These are phyloP conservation scores for Apiotrichum porosum DNA, from an alignment of 1,284 basidiomycete genomes.

Conservation along the genomic window DNA sequence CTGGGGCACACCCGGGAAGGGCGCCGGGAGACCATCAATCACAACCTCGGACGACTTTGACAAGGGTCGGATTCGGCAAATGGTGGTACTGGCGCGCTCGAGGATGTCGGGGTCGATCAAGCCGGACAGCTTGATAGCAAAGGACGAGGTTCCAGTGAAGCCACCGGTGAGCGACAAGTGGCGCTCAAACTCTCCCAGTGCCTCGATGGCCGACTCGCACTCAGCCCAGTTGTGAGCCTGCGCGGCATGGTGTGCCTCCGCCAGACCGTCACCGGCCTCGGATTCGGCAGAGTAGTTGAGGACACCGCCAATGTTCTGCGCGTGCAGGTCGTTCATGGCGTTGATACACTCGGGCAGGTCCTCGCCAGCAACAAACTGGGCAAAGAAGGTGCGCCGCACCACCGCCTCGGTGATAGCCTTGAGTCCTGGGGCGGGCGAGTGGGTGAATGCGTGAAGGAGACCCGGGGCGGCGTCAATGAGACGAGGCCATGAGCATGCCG, in stretches of 20 bases:
- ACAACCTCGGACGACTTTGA: not conserved
- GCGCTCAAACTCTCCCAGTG: constrained; percentile 74
- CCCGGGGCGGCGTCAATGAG: constrained; percentile 72
- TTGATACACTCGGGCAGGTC: constrained; percentile 65
- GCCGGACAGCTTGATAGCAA: constrained; percentile 67
- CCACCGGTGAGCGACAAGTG: constrained; percentile 29
- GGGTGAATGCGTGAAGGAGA: constrained; percentile 60
- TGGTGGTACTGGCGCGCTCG: constrained; percentile 45
- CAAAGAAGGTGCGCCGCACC: constrained; percentile 79
- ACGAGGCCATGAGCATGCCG: constrained; percentile 68
- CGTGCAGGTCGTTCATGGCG: constrained; percentile 60
- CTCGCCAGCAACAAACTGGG: constrained; percentile 80
- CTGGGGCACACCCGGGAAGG: constrained; percentile 62
- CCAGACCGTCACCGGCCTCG: constrained; percentile 52
- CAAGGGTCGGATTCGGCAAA: constrained; percentile 42
- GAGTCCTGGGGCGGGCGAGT: constrained; percentile 60
- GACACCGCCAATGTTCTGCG: constrained; percentile 67
- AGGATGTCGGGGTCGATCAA: constrained; percentile 45
- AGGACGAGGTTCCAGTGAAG: constrained; percentile 60
- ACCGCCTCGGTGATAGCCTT: constrained; percentile 62
- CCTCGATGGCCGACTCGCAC: constrained; percentile 63
- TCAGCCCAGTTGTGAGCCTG: constrained; percentile 29
- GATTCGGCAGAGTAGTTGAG: constrained; percentile 84
- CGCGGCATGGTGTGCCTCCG: constrained; percentile 2
- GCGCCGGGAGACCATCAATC: constrained; percentile 10